A percentile compares a stretch with the other conserved stretches of the same genome.
Conservation (phyloP, 169 alveolate genomes). For the Plasmodium reichenowi region DNA sequence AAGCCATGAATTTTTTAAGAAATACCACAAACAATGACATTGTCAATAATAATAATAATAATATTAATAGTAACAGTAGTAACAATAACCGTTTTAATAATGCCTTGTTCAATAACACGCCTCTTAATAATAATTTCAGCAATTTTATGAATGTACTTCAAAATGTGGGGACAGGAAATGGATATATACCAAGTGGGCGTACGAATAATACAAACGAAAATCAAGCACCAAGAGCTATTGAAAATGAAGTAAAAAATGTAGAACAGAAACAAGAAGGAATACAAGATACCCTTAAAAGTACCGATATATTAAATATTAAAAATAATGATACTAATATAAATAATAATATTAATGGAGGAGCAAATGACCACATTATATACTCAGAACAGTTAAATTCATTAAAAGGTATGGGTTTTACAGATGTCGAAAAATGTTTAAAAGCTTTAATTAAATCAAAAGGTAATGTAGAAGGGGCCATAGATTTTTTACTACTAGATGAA, state of each 20-base stretch:
- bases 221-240: neutral
- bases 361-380: slow-evolving; percentile 16
- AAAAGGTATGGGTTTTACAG: slow-evolving; percentile 87
- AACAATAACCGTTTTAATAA: no score
- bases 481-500: slow-evolving; percentile 80
- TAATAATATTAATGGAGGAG: slow-evolving; percentile 14
- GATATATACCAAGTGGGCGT: neutral
- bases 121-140: no score
- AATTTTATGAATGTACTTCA: no score
- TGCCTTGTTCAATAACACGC: no score
- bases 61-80: no score
- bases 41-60: neutral
- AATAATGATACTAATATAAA: slow-evolving; percentile 16
- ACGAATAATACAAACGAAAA: neutral
- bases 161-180: neutral
- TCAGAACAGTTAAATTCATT: slow-evolving; percentile 83
- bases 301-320: neutral
- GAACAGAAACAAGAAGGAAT: neutral
- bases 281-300: neutral
- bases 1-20: neutral
- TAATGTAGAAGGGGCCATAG: slow-evolving; percentile 87
- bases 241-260: neutral
- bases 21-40: neutral
- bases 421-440: slow-evolving; percentile 84
- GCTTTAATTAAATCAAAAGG: slow-evolving; percentile 89